A percentile compares a stretch with the other conserved stretches of the same genome.
Evolutionary conservation across 345 rosid genomes (phyloP).

Genomic region (Pugionium cornutum): DNA sequence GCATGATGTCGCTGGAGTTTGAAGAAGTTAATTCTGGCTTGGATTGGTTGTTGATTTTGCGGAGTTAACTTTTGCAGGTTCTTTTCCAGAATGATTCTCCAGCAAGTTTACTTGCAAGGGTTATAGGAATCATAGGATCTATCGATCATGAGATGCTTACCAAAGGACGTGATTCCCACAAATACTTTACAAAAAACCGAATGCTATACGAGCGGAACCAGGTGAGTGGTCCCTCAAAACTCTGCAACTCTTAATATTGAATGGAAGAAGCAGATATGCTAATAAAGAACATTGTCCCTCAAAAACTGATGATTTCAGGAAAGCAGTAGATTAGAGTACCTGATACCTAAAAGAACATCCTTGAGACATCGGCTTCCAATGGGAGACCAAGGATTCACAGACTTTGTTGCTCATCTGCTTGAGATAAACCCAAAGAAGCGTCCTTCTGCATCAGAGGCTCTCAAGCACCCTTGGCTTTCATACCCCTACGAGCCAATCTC

Average conservation of each 20-base stretch:
- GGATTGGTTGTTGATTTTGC: not conserved
- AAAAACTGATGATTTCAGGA: conserved; percentile 54
- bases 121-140: conserved; percentile 79
- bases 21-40: not conserved
- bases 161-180: conserved; percentile 91
- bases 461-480: conserved; percentile 97
- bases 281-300: not conserved
- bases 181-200: conserved; percentile 87
- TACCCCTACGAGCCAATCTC: conserved; percentile 98
- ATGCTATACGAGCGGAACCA: conserved; percentile 98
- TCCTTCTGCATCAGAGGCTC: conserved; percentile 88
- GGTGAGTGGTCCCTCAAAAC: conserved; percentile 44
- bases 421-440: conserved; percentile 97
- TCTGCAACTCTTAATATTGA: not conserved
- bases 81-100: conserved; percentile 99
- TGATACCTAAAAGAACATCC: conserved; percentile 93
- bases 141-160: conserved; percentile 83
- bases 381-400: conserved; percentile 99
- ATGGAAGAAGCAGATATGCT: conserved; percentile 1
- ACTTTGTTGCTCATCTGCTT: conserved; percentile 87
- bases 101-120: conserved; percentile 88
- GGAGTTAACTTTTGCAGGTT: conserved; percentile 48
- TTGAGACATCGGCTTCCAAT: conserved; percentile 90
- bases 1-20: not conserved
- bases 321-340: conserved; percentile 76